Evolutionary conservation across 2,329 filamentous ascomycete species (phyloP).

Genomic region (Colletotrichum spinosum): DNA sequence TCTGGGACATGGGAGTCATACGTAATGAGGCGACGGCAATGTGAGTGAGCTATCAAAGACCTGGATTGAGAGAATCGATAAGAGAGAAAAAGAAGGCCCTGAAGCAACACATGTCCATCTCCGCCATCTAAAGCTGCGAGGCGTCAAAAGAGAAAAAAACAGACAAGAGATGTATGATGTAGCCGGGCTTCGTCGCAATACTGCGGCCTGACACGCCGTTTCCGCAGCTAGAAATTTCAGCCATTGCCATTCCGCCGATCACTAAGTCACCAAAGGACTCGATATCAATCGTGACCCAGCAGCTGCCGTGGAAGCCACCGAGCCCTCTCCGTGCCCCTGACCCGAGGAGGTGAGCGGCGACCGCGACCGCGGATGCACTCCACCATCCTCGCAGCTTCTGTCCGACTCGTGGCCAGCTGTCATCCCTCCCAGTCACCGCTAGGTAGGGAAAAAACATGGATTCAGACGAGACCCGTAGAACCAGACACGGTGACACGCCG

Average conservation of each 20-base stretch:
- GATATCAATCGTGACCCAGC: constrained; percentile 45
- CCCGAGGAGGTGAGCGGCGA: constrained; percentile 15
- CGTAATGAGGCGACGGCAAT: too few relatives aligned
- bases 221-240: constrained; percentile 36
- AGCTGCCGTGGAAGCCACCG: constrained; percentile 39
- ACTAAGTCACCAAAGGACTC: constrained; percentile 35
- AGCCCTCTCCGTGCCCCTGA: constrained; percentile 16
- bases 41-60: constrained; percentile 32
- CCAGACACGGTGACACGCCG: constrained; percentile 37
- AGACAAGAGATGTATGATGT: constrained; percentile 60
- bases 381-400: constrained; percentile 28
- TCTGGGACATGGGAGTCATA: not conserved
- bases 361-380: constrained; percentile 8
- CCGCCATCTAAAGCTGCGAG: constrained; percentile 52
- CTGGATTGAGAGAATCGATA: constrained; percentile 38
- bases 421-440: constrained; percentile 27
- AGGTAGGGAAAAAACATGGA: constrained; percentile 26
- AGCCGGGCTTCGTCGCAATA: constrained; percentile 53
- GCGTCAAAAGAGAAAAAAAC: constrained; percentile 51
- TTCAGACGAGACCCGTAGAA: constrained; percentile 34
- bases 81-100: constrained; percentile 37
- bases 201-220: constrained; percentile 44
- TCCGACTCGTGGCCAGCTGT: constrained; percentile 31
- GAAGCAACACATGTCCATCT: constrained; percentile 42
- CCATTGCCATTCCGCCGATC: constrained; percentile 42